Base-by-base conservation (phyloP, 2,329 filamentous ascomycete species). In the Phialocephala sp. region DNA sequence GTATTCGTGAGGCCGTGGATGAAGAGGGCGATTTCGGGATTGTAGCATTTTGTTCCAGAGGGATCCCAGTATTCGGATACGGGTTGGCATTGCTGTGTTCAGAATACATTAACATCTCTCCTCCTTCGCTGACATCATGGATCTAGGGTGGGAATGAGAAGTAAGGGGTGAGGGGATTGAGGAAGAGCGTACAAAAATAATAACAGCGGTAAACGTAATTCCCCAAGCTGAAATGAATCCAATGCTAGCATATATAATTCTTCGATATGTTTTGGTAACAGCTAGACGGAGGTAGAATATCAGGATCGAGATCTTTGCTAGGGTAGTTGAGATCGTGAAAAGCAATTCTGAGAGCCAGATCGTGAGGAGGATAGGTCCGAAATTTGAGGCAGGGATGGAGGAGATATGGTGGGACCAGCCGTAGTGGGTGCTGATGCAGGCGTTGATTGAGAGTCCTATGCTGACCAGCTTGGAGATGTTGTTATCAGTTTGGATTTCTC, bases 221-320 rank as follows among this genome's bases (percentile, higher is more conserved):
- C 27, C 62, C 62, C 62, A 64, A 5, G 45, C 36, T 36, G 22
- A 24, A 14, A 64, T 64, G 22, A 64, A 64, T 24, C 24, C 56
- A 36, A 60, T 56, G 54, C 62, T 64, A 8, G 2, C 43, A 11
- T 56, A 60, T 14, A 67, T 61, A 11, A 62, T 22, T 27, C 15
- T 50, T 37, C 59, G 45, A 41, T 64, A 67, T 8, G 35, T 59
- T 39, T n/a, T 45, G 8, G 59, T 61, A 24, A 54, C 52, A 43
- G 64, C 64, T 47, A 68, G 47, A n/a, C 66, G 66, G 8, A 68
- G 60, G 36, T 68, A 68, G 60, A 68, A 66, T 15, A 68, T 27
- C 39, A 68, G 66, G 39, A 68, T 64, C 8, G 63, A 65, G 12
- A 68, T 36, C 22, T 66, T 65, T 4, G 59, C 57, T 5, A 64